Conservation (phyloP, 345 rosid genomes). For the Leavenworthia alabamica region DNA sequence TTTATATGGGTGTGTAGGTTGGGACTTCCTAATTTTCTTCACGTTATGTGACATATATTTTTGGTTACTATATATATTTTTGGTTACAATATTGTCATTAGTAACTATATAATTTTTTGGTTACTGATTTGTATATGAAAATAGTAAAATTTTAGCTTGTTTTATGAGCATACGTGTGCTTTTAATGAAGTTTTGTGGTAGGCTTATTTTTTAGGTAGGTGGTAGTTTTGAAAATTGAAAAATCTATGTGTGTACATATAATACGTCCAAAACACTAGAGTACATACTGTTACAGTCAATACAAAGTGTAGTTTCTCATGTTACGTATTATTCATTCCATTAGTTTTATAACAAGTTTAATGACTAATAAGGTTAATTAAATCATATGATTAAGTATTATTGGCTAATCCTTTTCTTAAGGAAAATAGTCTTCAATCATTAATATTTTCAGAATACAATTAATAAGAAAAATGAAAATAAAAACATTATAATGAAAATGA, state of each 20-base stretch:
- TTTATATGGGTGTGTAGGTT: neutral
- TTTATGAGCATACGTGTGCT: conserved; percentile 5
- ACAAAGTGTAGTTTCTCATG: neutral
- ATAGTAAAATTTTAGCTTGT: neutral
- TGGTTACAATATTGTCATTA: too few relatives aligned
- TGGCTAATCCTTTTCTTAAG: neutral
- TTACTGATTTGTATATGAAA: neutral
- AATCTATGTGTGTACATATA: neutral
- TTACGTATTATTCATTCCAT: neutral
- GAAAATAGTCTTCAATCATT: neutral
- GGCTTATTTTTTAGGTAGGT: conserved; percentile 7
- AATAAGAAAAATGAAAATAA: neutral
- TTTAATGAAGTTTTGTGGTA: conserved; percentile 3
- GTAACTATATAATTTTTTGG: conserved; percentile 9
- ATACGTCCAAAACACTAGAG: neutral
- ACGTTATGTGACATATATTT: too few relatives aligned
- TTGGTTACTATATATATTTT: conserved; percentile 2
- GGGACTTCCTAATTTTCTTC: conserved; percentile 17
- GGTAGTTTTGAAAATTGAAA: conserved; percentile 14
- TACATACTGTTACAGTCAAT: neutral
- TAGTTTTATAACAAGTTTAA: neutral
- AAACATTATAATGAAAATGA: neutral
- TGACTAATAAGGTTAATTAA: neutral
- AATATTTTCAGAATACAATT: neutral
- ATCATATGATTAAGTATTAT: neutral